Evolutionary conservation across 495 filamentous ascomycete genomes (phyloP).

Genomic region (Podospora pseudocomata): DNA sequence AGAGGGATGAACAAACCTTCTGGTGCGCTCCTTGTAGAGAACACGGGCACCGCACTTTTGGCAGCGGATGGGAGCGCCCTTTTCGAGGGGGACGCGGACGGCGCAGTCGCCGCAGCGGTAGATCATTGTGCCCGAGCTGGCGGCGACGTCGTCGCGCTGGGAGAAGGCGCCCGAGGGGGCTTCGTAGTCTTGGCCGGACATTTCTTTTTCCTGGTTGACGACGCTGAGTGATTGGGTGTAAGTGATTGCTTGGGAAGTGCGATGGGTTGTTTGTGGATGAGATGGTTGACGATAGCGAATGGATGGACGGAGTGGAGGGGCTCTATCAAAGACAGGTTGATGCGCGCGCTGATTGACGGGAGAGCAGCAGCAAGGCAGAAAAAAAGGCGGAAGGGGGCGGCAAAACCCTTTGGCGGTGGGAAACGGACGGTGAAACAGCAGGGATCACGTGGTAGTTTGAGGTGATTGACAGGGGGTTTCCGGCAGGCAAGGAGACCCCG

Average conservation of each 20-base stretch:
- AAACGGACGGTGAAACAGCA: not conserved
- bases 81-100: conserved; percentile 70
- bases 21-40: conserved; percentile 95
- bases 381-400: conserved; percentile 33
- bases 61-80: conserved; percentile 86
- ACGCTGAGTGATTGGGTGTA: not conserved
- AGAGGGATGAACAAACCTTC: conserved; percentile 58
- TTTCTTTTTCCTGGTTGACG: conserved; percentile 23
- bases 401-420: conserved; percentile 28
- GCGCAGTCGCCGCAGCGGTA: conserved; percentile 97
- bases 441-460: not conserved
- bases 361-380: conserved; percentile 23
- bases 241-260: not conserved
- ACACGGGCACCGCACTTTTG: conserved; percentile 95
- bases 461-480: not conserved
- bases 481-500: not conserved
- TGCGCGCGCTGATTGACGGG: not conserved
- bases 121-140: conserved; percentile 53
- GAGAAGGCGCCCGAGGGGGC: conserved; percentile 22
- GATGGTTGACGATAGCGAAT: not conserved
- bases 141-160: conserved; percentile 33
- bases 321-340: conserved; percentile 7
- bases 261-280: not conserved
- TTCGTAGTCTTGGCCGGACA: conserved; percentile 61
- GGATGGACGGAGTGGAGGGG: conserved; percentile 1